These are phyloP conservation scores for Combretum micranthum DNA, from an alignment of 345 rosid species.

Conservation along the genomic window DNA sequence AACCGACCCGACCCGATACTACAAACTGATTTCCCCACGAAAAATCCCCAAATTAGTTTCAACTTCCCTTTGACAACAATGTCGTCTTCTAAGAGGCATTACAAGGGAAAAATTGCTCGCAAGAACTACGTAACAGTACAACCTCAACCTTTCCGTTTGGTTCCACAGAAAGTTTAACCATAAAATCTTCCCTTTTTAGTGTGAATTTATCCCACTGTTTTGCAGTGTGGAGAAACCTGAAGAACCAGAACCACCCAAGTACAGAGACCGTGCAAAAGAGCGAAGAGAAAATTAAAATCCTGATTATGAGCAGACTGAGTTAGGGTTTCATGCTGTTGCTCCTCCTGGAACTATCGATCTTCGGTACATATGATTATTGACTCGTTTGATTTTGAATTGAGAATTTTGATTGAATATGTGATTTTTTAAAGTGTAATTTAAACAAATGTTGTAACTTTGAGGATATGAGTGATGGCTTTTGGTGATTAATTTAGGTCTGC, in stretches of 20 bases:
- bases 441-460: no score
- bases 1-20: no score
- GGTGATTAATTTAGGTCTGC: conserved; percentile 34
- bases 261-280: conserved; percentile 95
- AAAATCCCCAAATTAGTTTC: neutral
- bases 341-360: conserved; percentile 85
- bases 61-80: conserved; percentile 18
- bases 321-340: conserved; percentile 95
- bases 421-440: neutral
- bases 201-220: neutral
- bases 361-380: conserved; percentile 19
- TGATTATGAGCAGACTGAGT: conserved; percentile 75
- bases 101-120: conserved; percentile 85
- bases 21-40: neutral
- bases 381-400: neutral
- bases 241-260: conserved; percentile 67
- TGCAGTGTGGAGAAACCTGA: conserved; percentile 84
- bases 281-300: conserved; percentile 96
- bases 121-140: conserved; percentile 59
- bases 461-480: neutral
- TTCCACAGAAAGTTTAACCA: neutral
- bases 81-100: conserved; percentile 58
- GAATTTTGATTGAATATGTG: neutral
- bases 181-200: neutral
- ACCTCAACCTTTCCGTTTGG: neutral